phyloP scores from a whole-genome alignment of 148 eudicot genomes.

The Pouteria glomerata region DNA sequence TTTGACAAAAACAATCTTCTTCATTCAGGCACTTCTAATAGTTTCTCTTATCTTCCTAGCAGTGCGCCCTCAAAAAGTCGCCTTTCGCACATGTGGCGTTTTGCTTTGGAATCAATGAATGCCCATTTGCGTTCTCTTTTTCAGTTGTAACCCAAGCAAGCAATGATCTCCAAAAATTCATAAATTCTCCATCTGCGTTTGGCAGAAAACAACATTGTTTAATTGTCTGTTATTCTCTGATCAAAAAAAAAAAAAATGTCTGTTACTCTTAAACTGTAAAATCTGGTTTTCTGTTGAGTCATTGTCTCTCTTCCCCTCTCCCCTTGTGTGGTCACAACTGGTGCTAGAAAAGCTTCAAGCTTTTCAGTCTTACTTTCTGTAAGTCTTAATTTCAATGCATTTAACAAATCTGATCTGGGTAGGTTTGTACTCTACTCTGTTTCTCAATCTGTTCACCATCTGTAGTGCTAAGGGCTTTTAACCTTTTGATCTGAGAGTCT shows the following conservation, averaged over 20 bases:
- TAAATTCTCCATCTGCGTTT: not conserved
- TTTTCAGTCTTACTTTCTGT: not conserved
- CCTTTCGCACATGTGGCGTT: slow-evolving; percentile 3
- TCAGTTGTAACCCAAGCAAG: slow-evolving; percentile 8
- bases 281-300: slow-evolving; percentile 10
- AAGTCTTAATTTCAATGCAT: not conserved
- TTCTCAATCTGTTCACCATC: slow-evolving; percentile 6
- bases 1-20: not conserved
- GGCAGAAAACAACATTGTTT: not conserved
- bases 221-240: not conserved
- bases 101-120: slow-evolving; percentile 9
- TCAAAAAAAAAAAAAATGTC: no score
- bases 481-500: not conserved
- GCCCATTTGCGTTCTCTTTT: not conserved
- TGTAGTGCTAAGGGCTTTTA: not conserved
- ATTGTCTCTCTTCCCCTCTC: slow-evolving; percentile 2
- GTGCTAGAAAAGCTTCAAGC: slow-evolving; percentile 6
- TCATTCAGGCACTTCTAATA: slow-evolving; percentile 10
- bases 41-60: not conserved
- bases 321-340: not conserved
- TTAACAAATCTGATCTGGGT: not conserved
- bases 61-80: slow-evolving; percentile 2
- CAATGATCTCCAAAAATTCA: not conserved
- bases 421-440: not conserved
- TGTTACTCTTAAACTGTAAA: no score